These are phyloP conservation scores for Fusarium sambucinum DNA, from an alignment of 2,329 filamentous ascomycete species.

Conservation along the genomic window DNA sequence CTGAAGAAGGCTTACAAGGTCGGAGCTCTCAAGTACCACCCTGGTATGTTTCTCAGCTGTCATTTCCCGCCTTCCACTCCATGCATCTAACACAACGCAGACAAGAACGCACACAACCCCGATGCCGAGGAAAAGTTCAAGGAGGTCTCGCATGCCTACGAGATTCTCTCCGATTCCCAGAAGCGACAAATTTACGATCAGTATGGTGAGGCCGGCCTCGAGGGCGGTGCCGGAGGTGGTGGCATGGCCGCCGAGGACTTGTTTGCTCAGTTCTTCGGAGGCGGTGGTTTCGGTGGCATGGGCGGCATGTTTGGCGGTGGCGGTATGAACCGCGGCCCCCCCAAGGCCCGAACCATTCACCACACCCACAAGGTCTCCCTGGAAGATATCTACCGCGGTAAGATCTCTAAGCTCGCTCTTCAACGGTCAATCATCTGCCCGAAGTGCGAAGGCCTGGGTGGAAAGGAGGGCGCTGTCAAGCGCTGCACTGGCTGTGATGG, in stretches of 20 bases:
- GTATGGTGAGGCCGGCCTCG: slow-evolving; percentile 96
- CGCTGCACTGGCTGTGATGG: slow-evolving; percentile 92
- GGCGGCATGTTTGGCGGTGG: slow-evolving; percentile 80
- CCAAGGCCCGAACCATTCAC: slow-evolving; percentile 93
- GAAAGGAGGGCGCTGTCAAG: slow-evolving; percentile 98
- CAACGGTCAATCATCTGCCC: slow-evolving; percentile 98
- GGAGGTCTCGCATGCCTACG: slow-evolving; percentile 94
- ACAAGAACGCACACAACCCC: slow-evolving; percentile 97
- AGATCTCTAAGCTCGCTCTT: slow-evolving; percentile 95
- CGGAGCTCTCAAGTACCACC: slow-evolving; percentile 85
- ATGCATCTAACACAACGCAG: slow-evolving; percentile 60
- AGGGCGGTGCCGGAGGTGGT: slow-evolving; percentile 81
- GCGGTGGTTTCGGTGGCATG: slow-evolving; percentile 68
- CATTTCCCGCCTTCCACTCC: not conserved
- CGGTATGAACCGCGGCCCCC: slow-evolving; percentile 79
- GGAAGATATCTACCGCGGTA: slow-evolving; percentile 97
- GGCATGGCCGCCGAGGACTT: slow-evolving; percentile 97
- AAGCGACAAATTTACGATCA: slow-evolving; percentile 95
- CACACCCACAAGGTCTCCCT: slow-evolving; percentile 98
- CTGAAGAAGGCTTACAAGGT: slow-evolving; percentile 93
- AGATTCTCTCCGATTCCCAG: slow-evolving; percentile 90
- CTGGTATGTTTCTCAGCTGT: slow-evolving; percentile 68
- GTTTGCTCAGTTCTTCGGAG: slow-evolving; percentile 95
- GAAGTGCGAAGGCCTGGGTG: slow-evolving; percentile 92
- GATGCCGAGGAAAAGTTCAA: slow-evolving; percentile 98